Percentiles rank a stretch among this genome's conserved stretches.
Evolutionary conservation across 2,329 filamentous ascomycete genomes (phyloP).

Genomic region (Pyrenophora tritici-repentis): DNA sequence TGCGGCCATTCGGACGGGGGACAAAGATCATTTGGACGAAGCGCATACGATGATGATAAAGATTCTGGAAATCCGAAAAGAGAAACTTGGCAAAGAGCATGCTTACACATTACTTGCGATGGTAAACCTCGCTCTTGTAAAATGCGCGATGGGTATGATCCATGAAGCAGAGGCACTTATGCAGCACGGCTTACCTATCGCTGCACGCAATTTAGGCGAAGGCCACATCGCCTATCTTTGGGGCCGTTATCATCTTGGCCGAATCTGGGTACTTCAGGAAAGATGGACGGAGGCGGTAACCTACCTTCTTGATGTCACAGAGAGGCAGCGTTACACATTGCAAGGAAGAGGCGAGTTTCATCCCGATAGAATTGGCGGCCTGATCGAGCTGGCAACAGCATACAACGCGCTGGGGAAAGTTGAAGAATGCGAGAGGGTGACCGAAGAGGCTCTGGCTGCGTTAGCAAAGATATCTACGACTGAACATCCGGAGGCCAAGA

Average conservation of each 20-base stretch:
- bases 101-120: conserved; percentile 33
- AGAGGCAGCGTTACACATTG: conserved; percentile 9
- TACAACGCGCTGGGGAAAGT: conserved; percentile 4
- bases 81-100: conserved; percentile 32
- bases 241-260: conserved; percentile 8
- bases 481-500: conserved; percentile 3
- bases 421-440: conserved; percentile 3
- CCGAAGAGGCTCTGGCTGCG: conserved; percentile 1
- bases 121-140: conserved; percentile 21
- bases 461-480: conserved; percentile 1
- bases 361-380: conserved; percentile 13
- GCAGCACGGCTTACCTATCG: conserved; percentile 15
- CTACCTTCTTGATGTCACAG: conserved; percentile 11
- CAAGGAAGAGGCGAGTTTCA: conserved; percentile 11
- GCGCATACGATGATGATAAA: conserved; percentile 9
- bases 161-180: conserved; percentile 28
- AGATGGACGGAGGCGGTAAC: conserved; percentile 13
- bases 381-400: conserved; percentile 12
- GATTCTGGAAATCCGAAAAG: conserved; percentile 19
- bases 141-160: conserved; percentile 20
- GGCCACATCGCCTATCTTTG: conserved; percentile 25
- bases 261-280: conserved; percentile 8
- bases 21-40: not conserved
- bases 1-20: not conserved
- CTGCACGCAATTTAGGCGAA: conserved; percentile 21